Evolutionary conservation across 2,329 filamentous ascomycete genomes (phyloP), one percentile per base, ranked within the genome.

Genomic region (Bipolaris gigantea): DNA sequence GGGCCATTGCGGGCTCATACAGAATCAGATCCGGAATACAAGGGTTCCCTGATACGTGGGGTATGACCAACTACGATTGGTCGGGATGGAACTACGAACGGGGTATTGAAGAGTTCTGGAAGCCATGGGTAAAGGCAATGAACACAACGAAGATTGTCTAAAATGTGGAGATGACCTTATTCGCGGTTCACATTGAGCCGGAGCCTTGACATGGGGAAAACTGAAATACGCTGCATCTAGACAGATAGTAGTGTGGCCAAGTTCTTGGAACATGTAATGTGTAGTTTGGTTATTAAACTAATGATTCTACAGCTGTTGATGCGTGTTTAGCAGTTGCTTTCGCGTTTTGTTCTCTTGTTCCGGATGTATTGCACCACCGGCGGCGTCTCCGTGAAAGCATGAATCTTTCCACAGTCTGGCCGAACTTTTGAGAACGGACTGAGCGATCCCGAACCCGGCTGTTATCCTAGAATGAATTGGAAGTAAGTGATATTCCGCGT

Each of bases 41-140:
- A 64, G 77, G 75, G 3, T 64, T 81, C 6, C 63, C 67, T 5
- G 79, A 82, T 63, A 79, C 76, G 0, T 82, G 80, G 80, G 80
- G 77, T 0, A 56, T 82, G 64, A 76, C 75, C 35, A 81, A 75
- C 52, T 73, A 72, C 13, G 73, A 80, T 48, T 82, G 78, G 77
- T 71, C 68, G 10, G 78, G 74, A 0, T 82, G 80, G 80, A 75
- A 74, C 27, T 77, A 76, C 42, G 71, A 74, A 1, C 73, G 71
- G 36, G 79, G 77, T 1, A 70, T 82, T 27, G 77, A 82, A 57
- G 64, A 74, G 46, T 79, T 77, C 61, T 81, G 79, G 79, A 80
- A 79, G 72, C 80, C 80, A 2, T 82, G 80, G 79, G 73, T 80
- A 2, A 59, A 66, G 61, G 69, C 60, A 9, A 80, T 80, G 78